A percentile compares a stretch with the other conserved stretches of the same genome.
phyloP scores from a whole-genome alignment of 2,329 filamentous ascomycete species.

The Zymoseptoria passerinii region DNA sequence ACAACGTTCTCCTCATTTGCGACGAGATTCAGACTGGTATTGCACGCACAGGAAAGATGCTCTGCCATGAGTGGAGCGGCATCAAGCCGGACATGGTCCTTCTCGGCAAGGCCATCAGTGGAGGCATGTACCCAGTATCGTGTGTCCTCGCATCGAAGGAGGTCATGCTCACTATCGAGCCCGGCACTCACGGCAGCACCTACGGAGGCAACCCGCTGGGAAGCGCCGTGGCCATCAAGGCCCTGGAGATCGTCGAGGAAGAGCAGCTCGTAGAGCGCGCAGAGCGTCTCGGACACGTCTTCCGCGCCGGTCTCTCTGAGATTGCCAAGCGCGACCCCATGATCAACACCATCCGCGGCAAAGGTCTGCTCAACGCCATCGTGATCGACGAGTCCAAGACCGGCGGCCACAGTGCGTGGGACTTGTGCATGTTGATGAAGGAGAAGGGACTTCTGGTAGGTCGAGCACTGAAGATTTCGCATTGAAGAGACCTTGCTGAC shows the following conservation, averaged over 20 bases:
- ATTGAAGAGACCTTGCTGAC: conserved; percentile 49
- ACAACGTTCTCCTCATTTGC: conserved; percentile 92
- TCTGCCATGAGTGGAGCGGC: conserved; percentile 88
- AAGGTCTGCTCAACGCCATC: conserved; percentile 90
- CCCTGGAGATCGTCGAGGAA: conserved; percentile 87
- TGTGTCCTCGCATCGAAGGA: conserved; percentile 82
- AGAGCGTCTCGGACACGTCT: conserved; percentile 69
- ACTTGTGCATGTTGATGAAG: conserved; percentile 92
- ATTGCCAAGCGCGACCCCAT: conserved; percentile 62
- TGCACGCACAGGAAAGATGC: conserved; percentile 84
- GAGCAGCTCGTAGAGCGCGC: conserved; percentile 79
- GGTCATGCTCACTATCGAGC: conserved; percentile 91
- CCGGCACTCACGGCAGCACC: conserved; percentile 95
- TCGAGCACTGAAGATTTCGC: conserved; percentile 35
- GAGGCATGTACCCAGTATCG: conserved; percentile 98
- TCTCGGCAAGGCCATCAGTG: conserved; percentile 94
- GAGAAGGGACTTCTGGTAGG: conserved; percentile 80
- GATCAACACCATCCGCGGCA: conserved; percentile 76
- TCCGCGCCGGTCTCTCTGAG: conserved; percentile 68
- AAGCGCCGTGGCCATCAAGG: conserved; percentile 90
- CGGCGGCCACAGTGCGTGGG: conserved; percentile 83
- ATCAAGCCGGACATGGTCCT: conserved; percentile 94
- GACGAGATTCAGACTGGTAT: conserved; percentile 99
- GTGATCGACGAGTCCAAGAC: conserved; percentile 88
- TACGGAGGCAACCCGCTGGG: conserved; percentile 96